phyloP scores from a whole-genome alignment of 192 early-diverging fungal species.

The Gigaspora rosea region DNA sequence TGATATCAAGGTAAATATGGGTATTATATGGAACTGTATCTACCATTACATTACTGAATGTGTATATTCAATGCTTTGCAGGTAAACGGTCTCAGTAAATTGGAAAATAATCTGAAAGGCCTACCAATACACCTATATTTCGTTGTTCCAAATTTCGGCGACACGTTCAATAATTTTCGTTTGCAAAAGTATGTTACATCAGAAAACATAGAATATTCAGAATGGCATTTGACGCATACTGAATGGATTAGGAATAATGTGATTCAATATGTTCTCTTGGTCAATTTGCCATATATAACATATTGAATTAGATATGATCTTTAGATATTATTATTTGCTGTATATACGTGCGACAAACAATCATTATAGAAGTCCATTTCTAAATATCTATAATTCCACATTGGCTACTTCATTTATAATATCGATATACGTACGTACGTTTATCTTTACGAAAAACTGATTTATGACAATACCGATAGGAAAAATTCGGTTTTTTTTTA shows the following conservation, averaged over 20 bases:
- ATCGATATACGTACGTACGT: no score
- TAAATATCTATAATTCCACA: no score
- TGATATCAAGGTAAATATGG: background rate
- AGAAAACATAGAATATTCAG: background rate
- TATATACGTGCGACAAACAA: no score
- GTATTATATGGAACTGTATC: background rate
- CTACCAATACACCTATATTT: slow-evolving; percentile 5
- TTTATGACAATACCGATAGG: no score
- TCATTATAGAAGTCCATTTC: no score
- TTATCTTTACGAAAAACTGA: no score
- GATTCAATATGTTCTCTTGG: slow-evolving; percentile 15
- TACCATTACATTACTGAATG: slow-evolving; percentile 1
- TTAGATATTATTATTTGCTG: no score
- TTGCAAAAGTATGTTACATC: slow-evolving; percentile 7
- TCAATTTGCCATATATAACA: slow-evolving; percentile 19
- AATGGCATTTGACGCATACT: background rate
- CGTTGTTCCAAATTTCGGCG: background rate
- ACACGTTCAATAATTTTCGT: background rate
- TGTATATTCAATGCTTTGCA: background rate
- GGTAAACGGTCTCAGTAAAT: background rate
- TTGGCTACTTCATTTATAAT: no score
- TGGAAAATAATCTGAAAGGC: background rate
- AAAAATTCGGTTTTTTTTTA: no score
- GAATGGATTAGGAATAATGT: slow-evolving; percentile 15
- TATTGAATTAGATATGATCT: no score